Percentiles rank a stretch among this genome's conserved stretches.
Conservation (phyloP, 2,329 filamentous ascomycete genomes). For the Colletotrichum sp. region DNA sequence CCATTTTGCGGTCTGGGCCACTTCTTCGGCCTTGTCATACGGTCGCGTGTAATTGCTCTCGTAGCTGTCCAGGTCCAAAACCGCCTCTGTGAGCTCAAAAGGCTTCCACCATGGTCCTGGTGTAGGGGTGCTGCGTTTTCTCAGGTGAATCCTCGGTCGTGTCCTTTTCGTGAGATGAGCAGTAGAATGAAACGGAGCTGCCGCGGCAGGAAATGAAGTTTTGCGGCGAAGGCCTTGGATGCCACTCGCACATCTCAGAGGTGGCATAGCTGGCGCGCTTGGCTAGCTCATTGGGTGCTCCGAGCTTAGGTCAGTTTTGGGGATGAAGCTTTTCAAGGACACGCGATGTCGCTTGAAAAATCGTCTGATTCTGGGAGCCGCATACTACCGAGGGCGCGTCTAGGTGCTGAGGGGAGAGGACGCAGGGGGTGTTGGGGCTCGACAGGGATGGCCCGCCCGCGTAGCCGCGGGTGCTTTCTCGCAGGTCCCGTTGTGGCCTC, state of each 20-base stretch:
- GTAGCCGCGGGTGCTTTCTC: constrained; percentile 16
- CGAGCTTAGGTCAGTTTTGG: neutral
- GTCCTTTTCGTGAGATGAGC: neutral
- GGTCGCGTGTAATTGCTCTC: constrained; percentile 47
- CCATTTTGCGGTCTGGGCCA: constrained; percentile 34
- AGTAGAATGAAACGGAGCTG: neutral
- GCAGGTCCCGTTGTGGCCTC: constrained; percentile 11
- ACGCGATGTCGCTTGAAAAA: neutral
- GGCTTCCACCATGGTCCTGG: constrained; percentile 12
- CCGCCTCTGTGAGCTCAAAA: constrained; percentile 40
- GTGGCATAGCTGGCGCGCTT: neutral
- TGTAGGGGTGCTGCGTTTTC: neutral
- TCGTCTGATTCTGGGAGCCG: constrained; percentile 12
- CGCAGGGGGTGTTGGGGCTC: constrained; percentile 4
- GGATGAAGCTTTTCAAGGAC: neutral
- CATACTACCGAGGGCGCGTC: neutral
- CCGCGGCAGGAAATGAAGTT: neutral
- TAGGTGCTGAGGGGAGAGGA: neutral
- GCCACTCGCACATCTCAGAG: neutral
- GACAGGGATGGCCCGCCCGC: constrained; percentile 14
- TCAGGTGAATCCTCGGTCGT: constrained; percentile 1
- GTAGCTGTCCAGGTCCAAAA: constrained; percentile 60
- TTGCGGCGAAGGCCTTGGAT: neutral
- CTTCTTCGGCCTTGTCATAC: constrained; percentile 41
- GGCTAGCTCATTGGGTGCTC: neutral